Conservation (phyloP, 257 asterid genomes). For the Solanum peruvianum region DNA sequence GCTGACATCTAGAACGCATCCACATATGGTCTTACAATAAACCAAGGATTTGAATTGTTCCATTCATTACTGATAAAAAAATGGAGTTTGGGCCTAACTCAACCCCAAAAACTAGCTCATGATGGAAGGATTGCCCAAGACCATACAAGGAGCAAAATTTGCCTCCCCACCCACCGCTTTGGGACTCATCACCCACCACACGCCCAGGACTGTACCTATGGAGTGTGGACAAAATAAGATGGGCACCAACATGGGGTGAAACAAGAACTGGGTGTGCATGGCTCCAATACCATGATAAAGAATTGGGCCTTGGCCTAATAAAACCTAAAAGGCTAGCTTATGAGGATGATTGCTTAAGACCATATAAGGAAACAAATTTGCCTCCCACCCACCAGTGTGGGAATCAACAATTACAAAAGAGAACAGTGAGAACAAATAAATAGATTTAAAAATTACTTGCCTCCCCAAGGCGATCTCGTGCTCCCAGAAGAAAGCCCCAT, state of each 20-base stretch:
- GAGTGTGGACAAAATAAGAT: background rate
- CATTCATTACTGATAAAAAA: background rate
- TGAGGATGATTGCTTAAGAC: background rate
- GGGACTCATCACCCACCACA: background rate
- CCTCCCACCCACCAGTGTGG: background rate
- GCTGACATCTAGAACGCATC: background rate
- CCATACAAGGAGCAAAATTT: background rate
- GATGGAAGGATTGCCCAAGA: background rate
- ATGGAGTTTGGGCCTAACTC: background rate
- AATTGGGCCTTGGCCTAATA: background rate
- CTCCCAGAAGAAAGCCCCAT: conserved; percentile 89
- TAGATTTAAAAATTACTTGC: conserved; percentile 16
- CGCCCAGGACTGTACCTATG: background rate
- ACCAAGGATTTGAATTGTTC: background rate
- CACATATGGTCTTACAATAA: background rate
- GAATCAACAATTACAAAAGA: background rate
- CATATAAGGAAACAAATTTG: background rate
- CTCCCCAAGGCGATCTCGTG: conserved; percentile 98
- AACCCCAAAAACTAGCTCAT: background rate
- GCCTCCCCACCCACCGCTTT: background rate
- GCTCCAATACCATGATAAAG: background rate
- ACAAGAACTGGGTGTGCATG: background rate
- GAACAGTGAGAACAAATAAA: background rate
- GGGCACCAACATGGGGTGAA: background rate
- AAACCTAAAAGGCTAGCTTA: background rate